Percentiles rank a stretch among this genome's conserved stretches.
phyloP scores from a whole-genome alignment of 2,329 filamentous ascomycete genomes.

The Cercospora beticola region DNA sequence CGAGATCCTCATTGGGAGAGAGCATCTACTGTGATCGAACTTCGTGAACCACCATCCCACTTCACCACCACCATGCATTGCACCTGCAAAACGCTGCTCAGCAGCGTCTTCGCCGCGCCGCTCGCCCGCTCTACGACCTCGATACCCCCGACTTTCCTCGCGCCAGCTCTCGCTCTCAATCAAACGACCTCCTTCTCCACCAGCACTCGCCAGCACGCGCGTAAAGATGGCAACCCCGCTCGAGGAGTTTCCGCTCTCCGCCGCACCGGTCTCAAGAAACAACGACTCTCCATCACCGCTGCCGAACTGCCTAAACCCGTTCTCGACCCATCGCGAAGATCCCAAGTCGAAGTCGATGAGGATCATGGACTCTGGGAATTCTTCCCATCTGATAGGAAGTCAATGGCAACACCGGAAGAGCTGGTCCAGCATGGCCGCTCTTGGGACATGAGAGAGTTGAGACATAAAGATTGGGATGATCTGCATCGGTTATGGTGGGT shows the following conservation, averaged over 20 bases:
- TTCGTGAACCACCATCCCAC: neutral
- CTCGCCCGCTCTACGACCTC: constrained; percentile 15
- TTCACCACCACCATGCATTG: constrained; percentile 24
- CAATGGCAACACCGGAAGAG: constrained; percentile 71
- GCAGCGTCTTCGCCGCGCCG: constrained; percentile 20
- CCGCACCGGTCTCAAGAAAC: constrained; percentile 62
- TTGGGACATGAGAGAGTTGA: constrained; percentile 83
- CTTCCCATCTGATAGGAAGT: constrained; percentile 69
- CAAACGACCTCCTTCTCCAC: constrained; percentile 34
- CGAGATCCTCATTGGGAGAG: neutral
- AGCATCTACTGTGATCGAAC: neutral
- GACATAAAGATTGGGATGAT: constrained; percentile 90
- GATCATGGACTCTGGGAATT: constrained; percentile 92
- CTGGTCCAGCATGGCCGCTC: constrained; percentile 71
- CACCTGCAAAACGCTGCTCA: constrained; percentile 25
- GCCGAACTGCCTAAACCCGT: constrained; percentile 72
- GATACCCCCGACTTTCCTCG: constrained; percentile 39
- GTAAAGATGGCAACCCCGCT: constrained; percentile 72
- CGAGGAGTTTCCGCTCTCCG: constrained; percentile 82
- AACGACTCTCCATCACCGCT: constrained; percentile 65
- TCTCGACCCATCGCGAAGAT: constrained; percentile 56
- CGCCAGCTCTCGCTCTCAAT: constrained; percentile 35
- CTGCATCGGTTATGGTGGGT: constrained; percentile 92
- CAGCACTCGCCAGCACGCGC: constrained; percentile 27
- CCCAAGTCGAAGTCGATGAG: constrained; percentile 59